Conservation (phyloP, 306 rosid genomes). For the Delonix regia region DNA sequence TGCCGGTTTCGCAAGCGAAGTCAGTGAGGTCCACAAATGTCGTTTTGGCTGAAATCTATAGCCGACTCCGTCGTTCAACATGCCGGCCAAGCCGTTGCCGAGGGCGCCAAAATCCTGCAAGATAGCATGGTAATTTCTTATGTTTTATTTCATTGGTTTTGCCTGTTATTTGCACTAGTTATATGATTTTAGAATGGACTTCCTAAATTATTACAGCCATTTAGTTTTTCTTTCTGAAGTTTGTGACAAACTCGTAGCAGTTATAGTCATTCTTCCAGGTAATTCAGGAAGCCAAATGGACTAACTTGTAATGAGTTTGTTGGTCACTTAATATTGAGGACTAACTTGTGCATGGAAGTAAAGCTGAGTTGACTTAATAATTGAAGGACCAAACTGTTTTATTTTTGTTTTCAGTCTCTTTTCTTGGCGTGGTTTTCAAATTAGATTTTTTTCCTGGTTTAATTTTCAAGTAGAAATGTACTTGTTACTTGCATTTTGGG, state of each 20-base stretch:
- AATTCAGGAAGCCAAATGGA: background rate
- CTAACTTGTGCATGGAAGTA: background rate
- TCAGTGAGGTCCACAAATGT: slow-evolving; percentile 26
- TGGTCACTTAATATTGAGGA: background rate
- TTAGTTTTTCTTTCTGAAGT: background rate
- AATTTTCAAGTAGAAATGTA: slow-evolving; percentile 12
- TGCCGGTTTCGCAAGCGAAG: no score
- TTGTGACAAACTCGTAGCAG: no score
- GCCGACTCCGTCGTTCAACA: slow-evolving; percentile 96
- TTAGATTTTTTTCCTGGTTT: background rate
- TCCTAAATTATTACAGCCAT: background rate
- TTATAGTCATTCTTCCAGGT: background rate
- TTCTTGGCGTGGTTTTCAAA: no score
- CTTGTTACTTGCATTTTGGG: background rate
- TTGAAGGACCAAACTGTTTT: background rate
- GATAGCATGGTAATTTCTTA: slow-evolving; percentile 73
- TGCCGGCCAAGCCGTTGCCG: slow-evolving; percentile 95
- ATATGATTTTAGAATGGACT: background rate
- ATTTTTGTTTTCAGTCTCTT: background rate
- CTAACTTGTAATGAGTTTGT: background rate
- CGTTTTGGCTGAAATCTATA: slow-evolving; percentile 91
- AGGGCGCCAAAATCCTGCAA: slow-evolving; percentile 89
- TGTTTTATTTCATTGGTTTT: background rate
- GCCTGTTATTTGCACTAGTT: background rate
- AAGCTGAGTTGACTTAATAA: background rate